phyloP scores from a whole-genome alignment of 2,329 filamentous ascomycete species.

The Calonectria montana region DNA sequence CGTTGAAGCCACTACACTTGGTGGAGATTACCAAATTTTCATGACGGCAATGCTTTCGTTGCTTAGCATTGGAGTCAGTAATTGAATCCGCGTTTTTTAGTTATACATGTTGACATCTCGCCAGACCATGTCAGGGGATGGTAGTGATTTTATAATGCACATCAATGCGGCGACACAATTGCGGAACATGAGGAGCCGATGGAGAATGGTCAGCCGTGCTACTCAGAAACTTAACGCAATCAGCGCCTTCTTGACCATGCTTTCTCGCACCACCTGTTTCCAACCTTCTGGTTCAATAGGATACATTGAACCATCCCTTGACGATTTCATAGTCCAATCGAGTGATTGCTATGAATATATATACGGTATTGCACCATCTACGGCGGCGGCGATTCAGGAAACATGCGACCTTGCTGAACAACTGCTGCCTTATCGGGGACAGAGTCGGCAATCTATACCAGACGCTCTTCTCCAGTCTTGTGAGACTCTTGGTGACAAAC shows the following conservation, averaged over 20 bases:
- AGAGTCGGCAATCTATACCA: neutral
- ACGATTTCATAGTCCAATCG: slow-evolving; percentile 7
- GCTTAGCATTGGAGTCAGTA: slow-evolving; percentile 16
- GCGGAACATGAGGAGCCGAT: slow-evolving; percentile 17
- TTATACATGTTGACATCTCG: neutral
- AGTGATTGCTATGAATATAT: slow-evolving; percentile 18
- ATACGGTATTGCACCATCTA: slow-evolving; percentile 15
- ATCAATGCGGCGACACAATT: slow-evolving; percentile 19
- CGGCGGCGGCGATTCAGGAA: slow-evolving; percentile 17
- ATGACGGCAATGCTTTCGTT: slow-evolving; percentile 21
- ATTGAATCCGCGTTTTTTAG: accelerated
- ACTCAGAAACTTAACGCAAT: slow-evolving; percentile 26
- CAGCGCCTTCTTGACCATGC: slow-evolving; percentile 22
- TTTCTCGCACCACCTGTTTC: slow-evolving; percentile 25
- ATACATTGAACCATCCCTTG: neutral
- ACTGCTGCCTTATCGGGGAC: neutral
- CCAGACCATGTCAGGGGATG: slow-evolving; percentile 19
- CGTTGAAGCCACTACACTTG: neutral
- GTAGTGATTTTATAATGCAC: slow-evolving; percentile 16
- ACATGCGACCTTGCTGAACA: slow-evolving; percentile 16
- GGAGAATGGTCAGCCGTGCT: slow-evolving; percentile 19
- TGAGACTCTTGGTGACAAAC: slow-evolving; percentile 9
- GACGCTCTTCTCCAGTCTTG: slow-evolving; percentile 14
- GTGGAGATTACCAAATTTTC: slow-evolving; percentile 15
- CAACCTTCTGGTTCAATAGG: neutral